Conservation (phyloP, 768 basidiomycete genomes). For the Xanthoconium purpureum region DNA sequence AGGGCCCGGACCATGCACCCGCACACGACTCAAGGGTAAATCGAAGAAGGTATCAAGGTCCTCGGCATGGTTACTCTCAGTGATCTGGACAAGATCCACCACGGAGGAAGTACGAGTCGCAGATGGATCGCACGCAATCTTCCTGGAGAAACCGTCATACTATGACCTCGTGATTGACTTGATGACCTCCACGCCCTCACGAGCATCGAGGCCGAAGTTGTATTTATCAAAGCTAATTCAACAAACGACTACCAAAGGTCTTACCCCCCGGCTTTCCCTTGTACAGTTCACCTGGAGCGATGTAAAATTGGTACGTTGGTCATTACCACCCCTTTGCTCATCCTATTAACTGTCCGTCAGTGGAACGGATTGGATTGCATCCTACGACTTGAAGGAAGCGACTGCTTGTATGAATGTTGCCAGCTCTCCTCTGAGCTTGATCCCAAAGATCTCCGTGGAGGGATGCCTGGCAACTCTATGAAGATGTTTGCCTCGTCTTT, state of each 20-base stretch:
- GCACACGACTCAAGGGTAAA: slow-evolving; percentile 37
- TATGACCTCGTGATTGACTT: slow-evolving; percentile 83
- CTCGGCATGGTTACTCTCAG: slow-evolving; percentile 79
- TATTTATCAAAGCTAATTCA: slow-evolving; percentile 53
- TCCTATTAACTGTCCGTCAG: slow-evolving; percentile 31
- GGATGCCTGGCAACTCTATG: slow-evolving; percentile 79
- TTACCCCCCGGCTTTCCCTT: slow-evolving; percentile 54
- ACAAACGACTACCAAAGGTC: slow-evolving; percentile 35
- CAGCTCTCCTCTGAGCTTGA: slow-evolving; percentile 28
- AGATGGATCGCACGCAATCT: slow-evolving; percentile 89
- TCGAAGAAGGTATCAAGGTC: slow-evolving; percentile 56
- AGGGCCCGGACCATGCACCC: slow-evolving; percentile 30
- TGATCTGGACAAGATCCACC: slow-evolving; percentile 61
- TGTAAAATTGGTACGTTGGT: slow-evolving; percentile 56
- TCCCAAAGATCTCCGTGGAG: slow-evolving; percentile 52
- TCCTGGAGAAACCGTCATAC: slow-evolving; percentile 73
- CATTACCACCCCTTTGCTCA: not conserved
- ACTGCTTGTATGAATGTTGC: slow-evolving; percentile 34
- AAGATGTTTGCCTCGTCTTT: slow-evolving; percentile 80
- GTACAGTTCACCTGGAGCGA: slow-evolving; percentile 85
- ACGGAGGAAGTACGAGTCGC: slow-evolving; percentile 53
- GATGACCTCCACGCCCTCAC: slow-evolving; percentile 60
- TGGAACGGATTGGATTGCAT: slow-evolving; percentile 79
- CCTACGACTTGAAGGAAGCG: slow-evolving; percentile 48
- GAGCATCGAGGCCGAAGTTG: slow-evolving; percentile 62